Evolutionary conservation across 345 rosid species (phyloP), one percentile per base, ranked within the genome.

Genomic region (Heritiera littoralis): DNA sequence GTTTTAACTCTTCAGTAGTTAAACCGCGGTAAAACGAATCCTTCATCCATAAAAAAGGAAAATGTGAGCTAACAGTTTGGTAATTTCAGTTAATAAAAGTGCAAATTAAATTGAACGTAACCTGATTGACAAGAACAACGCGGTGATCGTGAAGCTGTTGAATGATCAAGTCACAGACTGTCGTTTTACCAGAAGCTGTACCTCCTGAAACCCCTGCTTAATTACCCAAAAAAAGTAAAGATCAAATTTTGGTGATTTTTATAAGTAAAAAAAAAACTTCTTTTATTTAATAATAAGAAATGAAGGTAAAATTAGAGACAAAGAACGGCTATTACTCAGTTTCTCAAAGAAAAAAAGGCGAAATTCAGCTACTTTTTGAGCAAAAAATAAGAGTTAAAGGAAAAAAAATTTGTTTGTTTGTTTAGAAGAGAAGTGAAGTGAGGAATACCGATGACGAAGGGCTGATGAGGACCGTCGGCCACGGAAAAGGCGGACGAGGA

Each of bases 111-210:
- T 49, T 38, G 10, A 45, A 51, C 76, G 55, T 14, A 4, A 95
- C 98, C 99, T 97, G 99, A 84, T 88, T 94, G 75, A 97, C 92
- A 52, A 93, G 90, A 77, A 97, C 99, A 66, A 94, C 92, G 4
- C 99, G 98, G 82, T 97, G 99, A 88, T 97, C 99, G 74, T 93
- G 99, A 83, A 97, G 98, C 81, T 93, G 95, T 76, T 97, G 98
- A 79, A 97, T 97, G 66, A 97, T 97, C 99, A 94, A 93, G 81
- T 97, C 99, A 80, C 99, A 97, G 28, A 97, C 99, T 0, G 98
- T 97, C 9, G 99, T 97, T 86, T 97, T 97, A 59, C 99, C 99
- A 0, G 99, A 97, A 84, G 99, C 98, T 7, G 98, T 97, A 81
- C 99, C 99, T 69, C 99, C 99, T 9, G 96, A 93, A 40, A 97